Evolutionary conservation across 176 grass and related monocot species (phyloP).

Genomic region (Carex myosuroides): DNA sequence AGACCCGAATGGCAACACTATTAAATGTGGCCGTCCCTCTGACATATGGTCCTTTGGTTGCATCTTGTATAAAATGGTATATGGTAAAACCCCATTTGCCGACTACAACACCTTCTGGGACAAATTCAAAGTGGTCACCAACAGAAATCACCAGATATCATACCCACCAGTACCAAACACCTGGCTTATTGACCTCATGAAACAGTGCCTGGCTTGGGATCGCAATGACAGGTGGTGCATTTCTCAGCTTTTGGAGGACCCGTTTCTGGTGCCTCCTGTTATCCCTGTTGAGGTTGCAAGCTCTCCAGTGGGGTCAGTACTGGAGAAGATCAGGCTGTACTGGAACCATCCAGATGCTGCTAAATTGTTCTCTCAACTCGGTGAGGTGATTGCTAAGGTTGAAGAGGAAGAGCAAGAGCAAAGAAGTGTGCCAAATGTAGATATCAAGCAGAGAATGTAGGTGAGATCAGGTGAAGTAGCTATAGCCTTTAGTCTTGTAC

Average conservation of each 20-base stretch:
- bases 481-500: constrained; percentile 10
- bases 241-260: constrained; percentile 63
- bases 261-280: constrained; percentile 64
- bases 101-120: constrained; percentile 79
- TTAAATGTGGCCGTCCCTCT: constrained; percentile 85
- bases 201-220: constrained; percentile 74
- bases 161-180: constrained; percentile 71
- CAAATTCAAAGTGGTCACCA: constrained; percentile 81
- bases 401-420: constrained; percentile 27
- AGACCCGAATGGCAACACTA: constrained; percentile 46
- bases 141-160: constrained; percentile 58
- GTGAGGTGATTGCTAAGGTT: constrained; percentile 30
- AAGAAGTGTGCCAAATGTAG: constrained; percentile 1
- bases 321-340: constrained; percentile 39
- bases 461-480: background rate
- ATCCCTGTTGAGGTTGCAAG: constrained; percentile 27
- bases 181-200: constrained; percentile 89
- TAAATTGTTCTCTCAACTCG: constrained; percentile 30
- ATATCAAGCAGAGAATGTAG: constrained; percentile 2
- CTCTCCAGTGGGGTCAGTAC: constrained; percentile 23
- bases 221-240: constrained; percentile 79
- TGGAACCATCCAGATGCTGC: constrained; percentile 44
- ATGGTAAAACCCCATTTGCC: constrained; percentile 90
- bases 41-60: constrained; percentile 99
- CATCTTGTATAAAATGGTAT: constrained; percentile 96